Evolutionary conservation across 2,329 filamentous ascomycete species (phyloP), one percentile per base, ranked within the genome.

Genomic region (Nannizziopsis arthrosporioides): DNA sequence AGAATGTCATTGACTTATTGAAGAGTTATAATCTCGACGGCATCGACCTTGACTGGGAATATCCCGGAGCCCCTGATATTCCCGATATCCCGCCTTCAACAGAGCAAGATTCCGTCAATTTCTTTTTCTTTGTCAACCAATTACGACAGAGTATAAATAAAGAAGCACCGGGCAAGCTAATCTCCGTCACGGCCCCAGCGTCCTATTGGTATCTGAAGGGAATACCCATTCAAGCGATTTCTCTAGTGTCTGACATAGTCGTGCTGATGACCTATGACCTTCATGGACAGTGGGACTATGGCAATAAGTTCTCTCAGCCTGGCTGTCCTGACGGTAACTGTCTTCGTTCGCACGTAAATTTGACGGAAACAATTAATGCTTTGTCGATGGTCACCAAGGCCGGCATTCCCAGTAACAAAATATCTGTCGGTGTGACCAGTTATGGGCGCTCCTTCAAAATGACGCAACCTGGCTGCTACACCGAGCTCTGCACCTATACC

Each of bases 1-100:
- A 59, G 17, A 64, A 65, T 55, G 44, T 67, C 38, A 53, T 64
- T 51, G 46, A 66, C 27, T 66, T 76, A 53, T 14, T 73, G 44
- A 56, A 64, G 30, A 30, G 69, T 36, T 34, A 70, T 32, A 55
- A 58, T 3, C 51, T 73, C 0, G 68, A 72, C 42, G 70, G 70
- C 1, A 55, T 65, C 30, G 62, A 65, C 47, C 47, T 65, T 48
- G 67, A 69, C 38, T 64, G 58, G 53, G 69, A 63, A 49, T 54
- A 69, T 43, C 67, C 66, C 2, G 31, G 32, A 3, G 19, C 39
- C 7, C 60, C 63, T 12, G 65, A 68, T 50, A 61, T 67, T 34
- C 59, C 59, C 0, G 64, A 57, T 7, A 62, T 66, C 42, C 66
- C 65, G 1, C 11, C 56, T 1, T 64, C 56, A 3, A 30, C 49